Evolutionary conservation across 768 basidiomycete species (phyloP), one percentile per base, ranked within the genome.

Genomic region (Mycena maculata): DNA sequence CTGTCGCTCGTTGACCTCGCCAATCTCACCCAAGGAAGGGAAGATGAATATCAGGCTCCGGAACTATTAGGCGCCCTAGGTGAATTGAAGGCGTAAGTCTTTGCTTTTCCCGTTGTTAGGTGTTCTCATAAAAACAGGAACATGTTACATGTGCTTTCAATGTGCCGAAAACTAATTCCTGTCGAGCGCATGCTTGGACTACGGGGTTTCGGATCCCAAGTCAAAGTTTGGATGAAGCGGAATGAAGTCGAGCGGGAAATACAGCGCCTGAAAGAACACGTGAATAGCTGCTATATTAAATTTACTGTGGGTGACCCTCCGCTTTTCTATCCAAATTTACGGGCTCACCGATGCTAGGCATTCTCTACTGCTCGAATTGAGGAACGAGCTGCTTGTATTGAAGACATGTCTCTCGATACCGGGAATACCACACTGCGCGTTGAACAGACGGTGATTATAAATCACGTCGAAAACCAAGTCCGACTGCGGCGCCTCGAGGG

Each of bases 181-280:
- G 33, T 27, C n/a, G 45, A 50, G 25, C 42, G 8, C 8, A 0
- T 3, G 4, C 44, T 44, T 11, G 60, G 67, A 0, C 16, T 68
- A 3, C 54, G 67, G 23, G 23, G 30, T 0, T 33, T 68, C 16
- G n/a, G 23, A n/a, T 45, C 55, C 7, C 59, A 68, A 33, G 0
- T 68, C 33, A 63, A 63, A 45, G 47, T 18, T 6, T 70, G 68
- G 68, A 28, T 53, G 5, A 66, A 70, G 53, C 65, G 64, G 1
- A 60, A 70, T 23, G 48, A 70, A 13, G 23, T 70, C 13, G 65
- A 70, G 48, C 22, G 15, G 1, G 42, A 65, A 31, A 65, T 69
- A 13, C 10, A 10, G 2, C 25, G 25, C 23, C 39, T 69, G 38
- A 65, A 58, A 41, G 54, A 66, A 16, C 68, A 58, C 53, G 60